Base-by-base conservation (phyloP, 2,329 filamentous ascomycete genomes). In the Tolypocladium sp. region DNA sequence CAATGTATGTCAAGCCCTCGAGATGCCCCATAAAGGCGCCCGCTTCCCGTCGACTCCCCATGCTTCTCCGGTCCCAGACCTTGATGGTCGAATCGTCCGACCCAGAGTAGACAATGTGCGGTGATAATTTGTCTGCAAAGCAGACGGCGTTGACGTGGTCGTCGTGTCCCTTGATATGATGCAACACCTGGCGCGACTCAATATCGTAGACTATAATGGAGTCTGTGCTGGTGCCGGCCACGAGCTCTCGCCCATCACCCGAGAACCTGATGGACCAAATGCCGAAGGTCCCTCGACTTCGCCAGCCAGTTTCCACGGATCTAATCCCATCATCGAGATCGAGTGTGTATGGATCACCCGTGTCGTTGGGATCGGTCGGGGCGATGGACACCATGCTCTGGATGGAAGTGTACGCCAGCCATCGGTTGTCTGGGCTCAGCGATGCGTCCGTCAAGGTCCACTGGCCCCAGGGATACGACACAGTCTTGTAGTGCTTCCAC, bases 391-490 rank as follows among this genome's bases (percentile, higher is more conserved):
- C 92, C 27, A 88, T 82, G 66, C 86, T 90, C 62, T 89, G 82
- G 59, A 97, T 95, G 7, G 91, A 96, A 51, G 90, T 93, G 71
- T 96, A 97, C 10, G 92, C 94, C 2, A 99, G 79, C 76, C 90
- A 94, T 65, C 85, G 89, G 71, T 97, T 97, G 76, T 97, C 92
- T 0, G 92, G 92, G 61, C 90, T 95, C 51, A 97, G 74, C 0
- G 90, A 90, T 2, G 93, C 92, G 73, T 99, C 94, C 17, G 94
- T 97, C 64, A 99, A 88, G 1, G 93, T 97, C 94, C 94, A 99
- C 67, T 91, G 88, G 2, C 92, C 94, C 64, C 87, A 90, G 1
- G 91, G 91, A 72, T 94, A 96, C 35, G 80, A 77, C 6, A 92
- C 90, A 0, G 90, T 93, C 76, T 93, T 97, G 79, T 97, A 97